phyloP scores from a whole-genome alignment of 305 asterid genomes.

The Fraxinus paxiana region DNA sequence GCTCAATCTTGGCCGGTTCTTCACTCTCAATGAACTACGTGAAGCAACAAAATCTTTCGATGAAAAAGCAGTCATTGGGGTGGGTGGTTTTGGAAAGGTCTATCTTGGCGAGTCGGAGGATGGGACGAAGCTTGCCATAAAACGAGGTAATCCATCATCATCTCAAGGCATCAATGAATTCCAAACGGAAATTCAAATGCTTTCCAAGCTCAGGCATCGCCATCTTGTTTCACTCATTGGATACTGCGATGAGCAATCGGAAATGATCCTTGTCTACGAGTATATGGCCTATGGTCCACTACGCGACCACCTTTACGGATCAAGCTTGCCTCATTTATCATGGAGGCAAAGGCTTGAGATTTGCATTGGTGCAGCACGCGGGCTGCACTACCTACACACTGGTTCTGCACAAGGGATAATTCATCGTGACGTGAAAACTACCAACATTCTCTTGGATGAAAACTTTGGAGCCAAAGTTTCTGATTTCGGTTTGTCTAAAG shows the following conservation, averaged over 20 bases:
- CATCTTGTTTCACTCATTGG: conserved; percentile 91
- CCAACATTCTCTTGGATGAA: conserved; percentile 78
- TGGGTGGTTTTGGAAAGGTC: conserved; percentile 91
- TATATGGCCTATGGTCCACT: conserved; percentile 84
- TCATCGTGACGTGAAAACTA: conserved; percentile 90
- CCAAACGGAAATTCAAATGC: conserved; percentile 69
- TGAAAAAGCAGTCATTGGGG: conserved; percentile 63
- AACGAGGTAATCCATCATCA: conserved; percentile 78
- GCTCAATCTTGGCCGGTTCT: conserved; percentile 54
- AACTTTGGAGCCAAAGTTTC: conserved; percentile 65
- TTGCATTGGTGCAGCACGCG: conserved; percentile 84
- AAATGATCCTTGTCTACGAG: conserved; percentile 86
- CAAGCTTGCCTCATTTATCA: conserved; percentile 45
- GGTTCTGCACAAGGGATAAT: conserved; percentile 85
- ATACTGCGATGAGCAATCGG: conserved; percentile 79
- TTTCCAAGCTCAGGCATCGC: conserved; percentile 76
- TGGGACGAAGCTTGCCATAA: conserved; percentile 72
- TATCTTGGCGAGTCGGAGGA: conserved; percentile 56
- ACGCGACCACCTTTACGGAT: conserved; percentile 75
- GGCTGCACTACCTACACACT: conserved; percentile 85
- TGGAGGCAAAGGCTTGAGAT: conserved; percentile 86
- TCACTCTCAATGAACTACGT: conserved; percentile 55
- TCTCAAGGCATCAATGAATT: conserved; percentile 89
- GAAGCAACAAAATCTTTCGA: conserved; percentile 74
- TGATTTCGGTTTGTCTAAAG: conserved; percentile 82